phyloP scores from a whole-genome alignment of 805 yeast species.

The Candida morakotiae region DNA sequence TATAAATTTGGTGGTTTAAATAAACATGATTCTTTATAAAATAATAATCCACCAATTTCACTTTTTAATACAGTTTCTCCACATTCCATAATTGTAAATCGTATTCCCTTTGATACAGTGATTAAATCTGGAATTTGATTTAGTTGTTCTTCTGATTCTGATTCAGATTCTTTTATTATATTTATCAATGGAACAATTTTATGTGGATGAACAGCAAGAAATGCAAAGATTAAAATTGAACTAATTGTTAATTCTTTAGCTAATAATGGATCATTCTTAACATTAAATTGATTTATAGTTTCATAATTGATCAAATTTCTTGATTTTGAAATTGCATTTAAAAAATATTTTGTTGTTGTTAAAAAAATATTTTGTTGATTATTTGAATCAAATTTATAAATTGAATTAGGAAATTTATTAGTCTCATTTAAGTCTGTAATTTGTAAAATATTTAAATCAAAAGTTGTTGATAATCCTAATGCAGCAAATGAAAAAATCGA shows the following conservation, averaged over 20 bases:
- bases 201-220: slow-evolving; percentile 29
- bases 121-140: slow-evolving; percentile 17
- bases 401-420: slow-evolving; percentile 26
- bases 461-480: slow-evolving; percentile 7
- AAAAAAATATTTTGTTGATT: slow-evolving; percentile 1
- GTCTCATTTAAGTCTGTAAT: slow-evolving; percentile 8
- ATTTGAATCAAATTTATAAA: not conserved
- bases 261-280: not conserved
- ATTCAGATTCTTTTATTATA: slow-evolving; percentile 14
- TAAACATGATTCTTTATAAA: not conserved
- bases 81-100: slow-evolving; percentile 5
- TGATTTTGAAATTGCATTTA: not conserved
- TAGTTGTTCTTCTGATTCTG: slow-evolving; percentile 4
- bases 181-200: slow-evolving; percentile 24
- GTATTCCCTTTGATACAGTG: slow-evolving; percentile 16
- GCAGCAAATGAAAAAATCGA: slow-evolving; percentile 19
- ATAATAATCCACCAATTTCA: slow-evolving; percentile 4
- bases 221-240: slow-evolving; percentile 22
- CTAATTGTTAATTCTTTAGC: slow-evolving; percentile 17
- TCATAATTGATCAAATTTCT: not conserved
- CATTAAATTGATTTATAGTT: not conserved
- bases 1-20: slow-evolving; percentile 1
- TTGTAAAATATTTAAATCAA: slow-evolving; percentile 3
- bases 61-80: slow-evolving; percentile 5
- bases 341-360: slow-evolving; percentile 6